A percentile compares a stretch with the other conserved stretches of the same genome.
Evolutionary conservation across 768 basidiomycete species (phyloP).

Genomic region (Agaricus blazei): DNA sequence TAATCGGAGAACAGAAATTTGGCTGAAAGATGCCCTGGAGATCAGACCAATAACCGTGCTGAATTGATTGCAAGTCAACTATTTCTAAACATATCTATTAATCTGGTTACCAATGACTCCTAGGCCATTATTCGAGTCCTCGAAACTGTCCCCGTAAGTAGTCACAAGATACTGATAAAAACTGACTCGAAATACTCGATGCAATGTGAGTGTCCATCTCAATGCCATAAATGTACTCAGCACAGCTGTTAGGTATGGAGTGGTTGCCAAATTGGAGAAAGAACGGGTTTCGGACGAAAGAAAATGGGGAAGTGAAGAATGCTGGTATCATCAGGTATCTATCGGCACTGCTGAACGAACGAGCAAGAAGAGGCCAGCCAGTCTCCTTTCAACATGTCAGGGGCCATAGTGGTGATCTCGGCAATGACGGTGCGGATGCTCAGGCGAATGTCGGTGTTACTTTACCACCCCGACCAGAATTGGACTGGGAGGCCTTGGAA

Average conservation of each 20-base stretch:
- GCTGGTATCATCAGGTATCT: slow-evolving; percentile 66
- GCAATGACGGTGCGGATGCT: slow-evolving; percentile 85
- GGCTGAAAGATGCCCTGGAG: slow-evolving; percentile 76
- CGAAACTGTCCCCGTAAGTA: slow-evolving; percentile 59
- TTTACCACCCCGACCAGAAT: slow-evolving; percentile 37
- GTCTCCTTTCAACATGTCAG: slow-evolving; percentile 69
- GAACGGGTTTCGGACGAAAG: slow-evolving; percentile 44
- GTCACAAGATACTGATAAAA: slow-evolving; percentile 63
- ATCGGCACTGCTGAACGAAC: slow-evolving; percentile 50
- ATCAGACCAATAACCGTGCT: slow-evolving; percentile 84
- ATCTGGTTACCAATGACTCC: not conserved
- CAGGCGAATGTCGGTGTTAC: slow-evolving; percentile 59
- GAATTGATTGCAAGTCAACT: slow-evolving; percentile 67
- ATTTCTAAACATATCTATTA: not conserved
- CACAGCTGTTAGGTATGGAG: slow-evolving; percentile 43
- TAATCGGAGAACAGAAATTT: slow-evolving; percentile 52
- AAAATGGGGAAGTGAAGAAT: slow-evolving; percentile 67
- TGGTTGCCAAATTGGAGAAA: slow-evolving; percentile 70
- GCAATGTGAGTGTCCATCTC: slow-evolving; percentile 44
- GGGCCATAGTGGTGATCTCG: slow-evolving; percentile 71
- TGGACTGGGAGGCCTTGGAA: slow-evolving; percentile 51
- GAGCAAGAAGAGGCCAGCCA: slow-evolving; percentile 44
- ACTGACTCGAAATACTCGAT: slow-evolving; percentile 87
- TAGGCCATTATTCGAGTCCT: slow-evolving; percentile 84
- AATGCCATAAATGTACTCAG: slow-evolving; percentile 5